Conservation (phyloP, 805 yeast species). For the Cyberlindnera misumaiensis region DNA sequence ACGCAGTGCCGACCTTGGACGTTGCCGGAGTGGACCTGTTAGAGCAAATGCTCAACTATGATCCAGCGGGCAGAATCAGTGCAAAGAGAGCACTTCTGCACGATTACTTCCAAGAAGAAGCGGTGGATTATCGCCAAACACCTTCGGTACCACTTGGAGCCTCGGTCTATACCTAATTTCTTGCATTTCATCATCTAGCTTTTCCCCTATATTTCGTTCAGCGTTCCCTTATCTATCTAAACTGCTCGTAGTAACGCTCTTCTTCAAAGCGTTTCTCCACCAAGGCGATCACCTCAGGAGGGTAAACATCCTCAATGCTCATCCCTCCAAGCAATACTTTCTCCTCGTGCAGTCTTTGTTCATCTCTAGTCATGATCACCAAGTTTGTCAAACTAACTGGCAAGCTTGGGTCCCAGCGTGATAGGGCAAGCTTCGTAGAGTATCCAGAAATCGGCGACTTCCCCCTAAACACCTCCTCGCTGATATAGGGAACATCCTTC, state of each 20-base stretch:
- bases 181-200: background rate
- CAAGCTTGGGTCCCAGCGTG: conserved; percentile 74
- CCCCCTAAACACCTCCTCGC: conserved; percentile 91
- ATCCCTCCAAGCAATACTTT: conserved; percentile 68
- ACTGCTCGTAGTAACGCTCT: conserved; percentile 67
- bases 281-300: conserved; percentile 46
- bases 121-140: conserved; percentile 21
- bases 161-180: conserved; percentile 19
- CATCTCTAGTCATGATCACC: conserved; percentile 84
- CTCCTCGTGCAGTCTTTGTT: conserved; percentile 73
- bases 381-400: conserved; percentile 70
- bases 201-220: background rate
- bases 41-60: conserved; percentile 74
- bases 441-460: conserved; percentile 82
- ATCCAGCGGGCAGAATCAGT: conserved; percentile 88
- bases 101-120: conserved; percentile 70
- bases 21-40: conserved; percentile 78
- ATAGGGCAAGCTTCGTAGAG: conserved; percentile 70
- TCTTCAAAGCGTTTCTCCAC: conserved; percentile 64
- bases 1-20: conserved; percentile 73
- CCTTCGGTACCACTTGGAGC: conserved; percentile 25
- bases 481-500: conserved; percentile 69
- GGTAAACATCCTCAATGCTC: conserved; percentile 54
- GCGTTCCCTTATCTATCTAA: conserved; percentile 20
- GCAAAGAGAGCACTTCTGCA: conserved; percentile 90